Conservation (phyloP, 139 green algal species). For the Micromonas commoda region DNA sequence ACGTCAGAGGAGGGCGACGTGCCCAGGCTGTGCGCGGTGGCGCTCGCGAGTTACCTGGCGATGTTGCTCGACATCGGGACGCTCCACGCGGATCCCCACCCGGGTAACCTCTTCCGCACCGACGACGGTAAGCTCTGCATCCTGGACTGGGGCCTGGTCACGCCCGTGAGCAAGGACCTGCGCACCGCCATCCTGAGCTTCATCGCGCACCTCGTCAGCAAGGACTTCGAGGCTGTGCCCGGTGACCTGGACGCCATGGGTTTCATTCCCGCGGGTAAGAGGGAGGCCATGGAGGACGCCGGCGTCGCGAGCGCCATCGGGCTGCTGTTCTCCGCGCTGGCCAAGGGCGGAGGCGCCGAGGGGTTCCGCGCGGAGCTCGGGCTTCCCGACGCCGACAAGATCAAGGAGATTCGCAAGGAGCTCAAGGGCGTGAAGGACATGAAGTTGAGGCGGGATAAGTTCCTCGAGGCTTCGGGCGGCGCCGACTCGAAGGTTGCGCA, state of each 20-base stretch:
- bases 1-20: constrained; percentile 27
- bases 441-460: constrained; percentile 27
- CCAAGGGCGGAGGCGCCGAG: constrained; percentile 29
- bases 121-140: constrained; percentile 37
- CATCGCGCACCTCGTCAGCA: constrained; percentile 38
- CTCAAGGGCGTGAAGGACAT: constrained; percentile 32
- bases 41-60: constrained; percentile 31
- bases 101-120: constrained; percentile 38
- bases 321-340: constrained; percentile 33
- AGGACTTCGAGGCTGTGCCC: constrained; percentile 32
- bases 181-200: constrained; percentile 34
- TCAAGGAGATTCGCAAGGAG: constrained; percentile 38
- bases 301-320: constrained; percentile 27
- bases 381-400: constrained; percentile 24
- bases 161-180: constrained; percentile 21
- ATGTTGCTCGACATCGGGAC: constrained; percentile 39
- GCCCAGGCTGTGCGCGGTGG: constrained; percentile 30
- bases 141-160: constrained; percentile 42
- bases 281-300: constrained; percentile 30
- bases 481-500: constrained; percentile 26
- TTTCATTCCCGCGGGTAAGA: constrained; percentile 41
- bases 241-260: constrained; percentile 37
- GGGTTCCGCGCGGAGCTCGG: constrained; percentile 35
- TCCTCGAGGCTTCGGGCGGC: constrained; percentile 28
- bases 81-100: constrained; percentile 39